phyloP scores from a whole-genome alignment of 495 filamentous ascomycete species.

The Xylaria nigripes region DNA sequence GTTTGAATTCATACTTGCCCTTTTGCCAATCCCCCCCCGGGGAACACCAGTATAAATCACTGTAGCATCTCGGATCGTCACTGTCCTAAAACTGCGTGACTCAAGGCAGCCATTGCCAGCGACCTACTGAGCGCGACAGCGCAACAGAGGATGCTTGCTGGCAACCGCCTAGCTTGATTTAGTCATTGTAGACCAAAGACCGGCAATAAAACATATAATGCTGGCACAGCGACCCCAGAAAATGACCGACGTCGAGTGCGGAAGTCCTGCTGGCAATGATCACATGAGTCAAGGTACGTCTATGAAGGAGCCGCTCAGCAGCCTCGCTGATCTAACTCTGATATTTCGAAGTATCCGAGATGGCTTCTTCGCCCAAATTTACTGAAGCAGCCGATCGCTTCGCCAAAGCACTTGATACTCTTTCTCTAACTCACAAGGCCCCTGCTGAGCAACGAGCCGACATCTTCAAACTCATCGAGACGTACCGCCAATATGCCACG shows the following conservation, averaged over 20 bases:
- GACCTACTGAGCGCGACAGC: slow-evolving; percentile 2
- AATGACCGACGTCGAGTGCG: slow-evolving; percentile 14
- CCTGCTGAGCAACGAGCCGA: slow-evolving; percentile 34
- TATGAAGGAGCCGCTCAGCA: not conserved
- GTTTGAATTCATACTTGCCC: not conserved
- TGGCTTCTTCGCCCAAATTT: slow-evolving; percentile 11
- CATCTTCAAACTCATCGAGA: slow-evolving; percentile 37
- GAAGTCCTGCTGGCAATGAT: slow-evolving; percentile 11
- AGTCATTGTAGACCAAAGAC: slow-evolving; percentile 4
- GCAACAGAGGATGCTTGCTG: slow-evolving; percentile 24
- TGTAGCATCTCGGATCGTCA: not conserved
- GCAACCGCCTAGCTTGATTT: slow-evolving; percentile 11
- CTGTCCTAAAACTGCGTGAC: not conserved
- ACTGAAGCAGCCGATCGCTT: slow-evolving; percentile 39
- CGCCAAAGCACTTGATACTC: slow-evolving; percentile 37
- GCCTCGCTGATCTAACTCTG: slow-evolving; percentile 17
- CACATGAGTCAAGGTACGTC: slow-evolving; percentile 17
- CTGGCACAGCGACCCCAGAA: slow-evolving; percentile 8
- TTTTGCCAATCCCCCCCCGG: too few species aligned
- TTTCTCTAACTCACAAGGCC: slow-evolving; percentile 22
- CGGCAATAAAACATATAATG: slow-evolving; percentile 9
- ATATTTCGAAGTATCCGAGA: slow-evolving; percentile 14
- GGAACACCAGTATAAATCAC: not conserved
- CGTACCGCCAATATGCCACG: slow-evolving; percentile 34
- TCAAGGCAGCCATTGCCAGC: not conserved